Percentiles rank a stretch among this genome's conserved stretches.
Conservation (phyloP, 495 filamentous ascomycete species). For the Astrothelium macrocarpum region DNA sequence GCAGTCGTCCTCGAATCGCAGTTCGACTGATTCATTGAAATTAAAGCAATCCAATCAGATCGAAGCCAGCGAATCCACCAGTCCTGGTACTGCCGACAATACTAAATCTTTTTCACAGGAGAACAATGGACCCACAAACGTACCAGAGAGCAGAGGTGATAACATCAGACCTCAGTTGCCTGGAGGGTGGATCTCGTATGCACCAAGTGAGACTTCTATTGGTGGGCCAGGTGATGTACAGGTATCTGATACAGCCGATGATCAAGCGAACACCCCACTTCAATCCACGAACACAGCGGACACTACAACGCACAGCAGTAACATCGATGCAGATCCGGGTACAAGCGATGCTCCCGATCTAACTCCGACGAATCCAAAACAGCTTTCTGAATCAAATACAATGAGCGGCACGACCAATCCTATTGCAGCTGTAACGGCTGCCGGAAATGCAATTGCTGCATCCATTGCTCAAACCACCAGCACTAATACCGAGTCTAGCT, state of each 20-base stretch:
- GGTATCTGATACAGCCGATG: background rate
- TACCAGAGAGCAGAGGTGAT: slow-evolving; percentile 8
- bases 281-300: background rate
- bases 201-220: slow-evolving; percentile 15
- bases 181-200: slow-evolving; percentile 56
- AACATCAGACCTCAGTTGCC: slow-evolving; percentile 52
- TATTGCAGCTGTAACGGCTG: slow-evolving; percentile 21
- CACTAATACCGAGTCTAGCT: background rate
- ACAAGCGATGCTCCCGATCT: background rate
- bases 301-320: background rate
- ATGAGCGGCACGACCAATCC: slow-evolving; percentile 13
- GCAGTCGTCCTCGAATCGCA: slow-evolving; percentile 8
- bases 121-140: background rate
- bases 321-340: background rate
- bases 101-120: background rate
- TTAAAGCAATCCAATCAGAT: background rate
- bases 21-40: background rate
- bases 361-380: background rate
- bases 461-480: background rate
- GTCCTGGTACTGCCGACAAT: background rate
- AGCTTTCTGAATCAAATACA: background rate
- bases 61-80: background rate
- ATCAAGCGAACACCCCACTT: background rate
- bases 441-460: slow-evolving; percentile 26
- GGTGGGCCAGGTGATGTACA: background rate